Evolutionary conservation across 805 yeast genomes (phyloP).

Genomic region (Kuraishia cidri): DNA sequence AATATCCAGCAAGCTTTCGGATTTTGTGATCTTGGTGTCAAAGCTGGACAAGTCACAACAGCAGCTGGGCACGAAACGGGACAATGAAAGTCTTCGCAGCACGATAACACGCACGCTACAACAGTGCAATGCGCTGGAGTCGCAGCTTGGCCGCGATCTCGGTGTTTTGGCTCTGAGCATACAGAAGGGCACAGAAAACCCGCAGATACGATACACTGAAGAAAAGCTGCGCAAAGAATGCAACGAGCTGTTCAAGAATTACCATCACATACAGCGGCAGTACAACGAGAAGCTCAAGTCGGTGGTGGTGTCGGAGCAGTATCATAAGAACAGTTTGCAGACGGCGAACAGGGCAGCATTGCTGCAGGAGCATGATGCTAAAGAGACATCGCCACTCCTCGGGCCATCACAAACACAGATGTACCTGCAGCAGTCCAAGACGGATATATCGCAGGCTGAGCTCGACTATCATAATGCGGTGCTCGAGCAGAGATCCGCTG

Average conservation of each 20-base stretch:
- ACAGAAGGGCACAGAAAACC: background rate
- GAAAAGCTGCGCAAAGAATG: slow-evolving; percentile 52
- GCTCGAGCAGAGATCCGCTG: slow-evolving; percentile 66
- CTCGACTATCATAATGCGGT: slow-evolving; percentile 55
- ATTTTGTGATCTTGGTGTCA: slow-evolving; percentile 39
- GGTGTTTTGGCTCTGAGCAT: slow-evolving; percentile 5
- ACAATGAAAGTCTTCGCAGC: slow-evolving; percentile 25
- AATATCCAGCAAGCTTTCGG: slow-evolving; percentile 30
- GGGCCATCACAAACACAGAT: slow-evolving; percentile 19
- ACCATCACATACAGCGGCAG: slow-evolving; percentile 27
- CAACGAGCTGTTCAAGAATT: slow-evolving; percentile 37
- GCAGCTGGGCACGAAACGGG: slow-evolving; percentile 46
- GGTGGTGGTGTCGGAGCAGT: slow-evolving; percentile 21
- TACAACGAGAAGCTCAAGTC: slow-evolving; percentile 42
- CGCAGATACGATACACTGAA: slow-evolving; percentile 25
- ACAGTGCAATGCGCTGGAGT: slow-evolving; percentile 9
- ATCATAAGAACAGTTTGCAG: slow-evolving; percentile 8
- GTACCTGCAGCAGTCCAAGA: slow-evolving; percentile 20
- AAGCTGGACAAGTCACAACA: slow-evolving; percentile 38
- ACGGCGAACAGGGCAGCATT: slow-evolving; percentile 1
- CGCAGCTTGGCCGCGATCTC: slow-evolving; percentile 8
- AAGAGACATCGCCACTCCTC: slow-evolving; percentile 10
- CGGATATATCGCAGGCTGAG: slow-evolving; percentile 32
- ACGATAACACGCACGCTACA: slow-evolving; percentile 15
- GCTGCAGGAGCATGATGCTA: slow-evolving; percentile 5